Evolutionary conservation across 805 yeast species (phyloP).

Genomic region (Candida patagonica): DNA sequence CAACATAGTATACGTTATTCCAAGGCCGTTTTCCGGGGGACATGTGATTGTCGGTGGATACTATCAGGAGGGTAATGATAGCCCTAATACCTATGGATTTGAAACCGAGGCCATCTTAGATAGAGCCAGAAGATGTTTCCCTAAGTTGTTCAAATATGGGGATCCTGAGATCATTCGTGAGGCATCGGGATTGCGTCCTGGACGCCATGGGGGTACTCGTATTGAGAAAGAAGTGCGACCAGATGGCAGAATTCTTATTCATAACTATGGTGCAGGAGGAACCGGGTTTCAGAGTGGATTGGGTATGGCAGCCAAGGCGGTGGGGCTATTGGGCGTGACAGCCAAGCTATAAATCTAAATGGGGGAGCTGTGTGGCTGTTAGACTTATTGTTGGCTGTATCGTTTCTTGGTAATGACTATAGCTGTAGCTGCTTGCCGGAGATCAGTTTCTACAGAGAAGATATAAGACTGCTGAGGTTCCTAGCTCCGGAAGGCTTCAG

Average conservation of each 20-base stretch:
- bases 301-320: conserved; percentile 47
- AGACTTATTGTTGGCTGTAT: no score
- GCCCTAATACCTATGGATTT: conserved; percentile 45
- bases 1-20: conserved; percentile 60
- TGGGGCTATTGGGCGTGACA: no score
- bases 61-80: conserved; percentile 54
- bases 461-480: no score
- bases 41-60: conserved; percentile 71
- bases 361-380: no score
- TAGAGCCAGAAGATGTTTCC: conserved; percentile 44
- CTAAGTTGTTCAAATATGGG: conserved; percentile 35
- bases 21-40: conserved; percentile 57
- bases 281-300: conserved; percentile 69
- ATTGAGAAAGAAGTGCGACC: conserved; percentile 43
- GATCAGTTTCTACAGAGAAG: no score
- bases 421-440: no score
- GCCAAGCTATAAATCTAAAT: no score
- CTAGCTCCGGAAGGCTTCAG: no score
- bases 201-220: conserved; percentile 66
- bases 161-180: conserved; percentile 46
- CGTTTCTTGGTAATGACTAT: no score
- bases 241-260: conserved; percentile 42
- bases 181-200: conserved; percentile 70
- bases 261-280: conserved; percentile 72
- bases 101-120: conserved; percentile 54